Evolutionary conservation across 768 basidiomycete genomes (phyloP).

Genomic region (Termitomyces sp.): DNA sequence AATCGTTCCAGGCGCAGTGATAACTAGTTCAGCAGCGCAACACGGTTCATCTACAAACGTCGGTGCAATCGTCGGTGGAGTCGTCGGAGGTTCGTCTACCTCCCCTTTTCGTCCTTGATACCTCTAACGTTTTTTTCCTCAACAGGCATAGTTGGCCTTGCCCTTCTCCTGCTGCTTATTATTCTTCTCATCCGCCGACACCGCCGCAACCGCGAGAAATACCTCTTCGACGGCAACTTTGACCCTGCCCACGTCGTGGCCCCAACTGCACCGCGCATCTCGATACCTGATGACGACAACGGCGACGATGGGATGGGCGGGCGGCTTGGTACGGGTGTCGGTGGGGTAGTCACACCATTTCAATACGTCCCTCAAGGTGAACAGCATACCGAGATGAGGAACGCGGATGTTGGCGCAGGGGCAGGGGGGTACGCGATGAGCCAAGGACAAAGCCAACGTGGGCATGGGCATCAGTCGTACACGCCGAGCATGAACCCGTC

Average conservation of each 20-base stretch:
- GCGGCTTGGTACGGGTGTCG: constrained; percentile 23
- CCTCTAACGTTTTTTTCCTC: background rate
- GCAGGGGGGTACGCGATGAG: background rate
- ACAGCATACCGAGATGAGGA: background rate
- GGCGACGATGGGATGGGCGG: constrained; percentile 32
- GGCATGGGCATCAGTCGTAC: background rate
- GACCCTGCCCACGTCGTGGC: constrained; percentile 25
- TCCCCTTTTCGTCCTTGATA: background rate
- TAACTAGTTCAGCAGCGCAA: constrained; percentile 8
- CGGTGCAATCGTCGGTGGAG: constrained; percentile 46
- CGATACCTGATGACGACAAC: constrained; percentile 10
- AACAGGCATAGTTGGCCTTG: constrained; percentile 25
- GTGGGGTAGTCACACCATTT: constrained; percentile 31
- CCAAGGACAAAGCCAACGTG: background rate
- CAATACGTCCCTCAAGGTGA: constrained; percentile 8
- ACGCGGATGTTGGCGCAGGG: background rate
- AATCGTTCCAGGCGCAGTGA: constrained; percentile 12
- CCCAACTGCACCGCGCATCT: constrained; percentile 11
- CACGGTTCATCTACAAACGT: constrained; percentile 18
- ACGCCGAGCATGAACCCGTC: background rate
- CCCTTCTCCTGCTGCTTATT: constrained; percentile 19
- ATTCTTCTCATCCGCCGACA: constrained; percentile 25
- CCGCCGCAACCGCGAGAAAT: constrained; percentile 15
- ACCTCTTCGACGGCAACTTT: constrained; percentile 36
- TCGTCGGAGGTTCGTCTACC: constrained; percentile 38